Base-by-base conservation (phyloP, 768 basidiomycete species). In the Suillus hirtellus region DNA sequence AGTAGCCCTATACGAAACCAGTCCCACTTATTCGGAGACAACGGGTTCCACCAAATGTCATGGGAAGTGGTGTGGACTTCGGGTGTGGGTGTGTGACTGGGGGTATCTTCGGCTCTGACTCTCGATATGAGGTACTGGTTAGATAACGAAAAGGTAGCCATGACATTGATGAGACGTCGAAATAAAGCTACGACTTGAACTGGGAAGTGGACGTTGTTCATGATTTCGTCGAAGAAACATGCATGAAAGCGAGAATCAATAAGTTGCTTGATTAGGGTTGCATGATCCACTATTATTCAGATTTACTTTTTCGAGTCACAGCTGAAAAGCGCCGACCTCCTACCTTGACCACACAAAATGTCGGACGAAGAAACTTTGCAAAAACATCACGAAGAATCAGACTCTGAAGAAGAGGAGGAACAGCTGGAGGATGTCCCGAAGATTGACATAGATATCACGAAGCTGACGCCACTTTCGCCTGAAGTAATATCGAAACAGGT, bases 401-500 rank as follows among this genome's bases (percentile, higher is more conserved):
- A 89, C 9, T 89, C 86, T 9, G 89, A 90, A 56, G 87, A 90
- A 58, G 87, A 86, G 47, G 86, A 84, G 40, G 83, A 82, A 49
- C 78, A 73, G 11, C 72, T 80, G 21, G 87, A 89, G 58, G 74
- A 76, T 37, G 66, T 90, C 70, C 87, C 87, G 34, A 80, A 83
- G 64, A 78, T 96, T 68, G 86, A 96, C 38, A 77, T 97, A 71
- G 95, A 96, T 80, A 78, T 84, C 17, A 82, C 90, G 44, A 92
- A 86, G 72, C 81, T 97, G 71, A 93, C 93, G 19, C 92, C 95
- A 62, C 82, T 97, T 55, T 93, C 92, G 17, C 93, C 93, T 38
- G 87, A 94, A 72, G 92, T 95, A 69, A 94, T 94, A 72, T 91
- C 92, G 67, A 94, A 93, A 83, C 92, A 94, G 81, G 93, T 92